Evolutionary conservation across 2,329 filamentous ascomycete genomes (phyloP).

Genomic region (Keithomyces neogunnii): DNA sequence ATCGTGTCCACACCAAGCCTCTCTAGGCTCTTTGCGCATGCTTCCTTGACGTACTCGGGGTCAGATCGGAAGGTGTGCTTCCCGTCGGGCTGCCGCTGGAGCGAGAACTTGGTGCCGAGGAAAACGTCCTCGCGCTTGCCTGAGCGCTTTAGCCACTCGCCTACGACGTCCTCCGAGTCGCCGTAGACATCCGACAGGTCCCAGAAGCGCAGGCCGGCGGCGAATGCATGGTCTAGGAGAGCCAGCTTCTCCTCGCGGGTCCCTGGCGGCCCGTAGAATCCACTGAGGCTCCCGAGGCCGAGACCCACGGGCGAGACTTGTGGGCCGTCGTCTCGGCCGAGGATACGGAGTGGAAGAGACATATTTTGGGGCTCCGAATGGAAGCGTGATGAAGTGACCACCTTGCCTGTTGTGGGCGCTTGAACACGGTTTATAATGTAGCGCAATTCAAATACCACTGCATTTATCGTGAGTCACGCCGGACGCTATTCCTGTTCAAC

Average conservation of each 20-base stretch:
- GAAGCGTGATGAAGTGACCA: too few relatives aligned
- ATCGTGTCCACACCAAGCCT: constrained; percentile 42
- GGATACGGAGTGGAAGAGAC: constrained; percentile 8
- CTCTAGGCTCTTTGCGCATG: constrained; percentile 27
- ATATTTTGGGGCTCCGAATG: too few relatives aligned
- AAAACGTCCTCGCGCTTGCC: constrained; percentile 40
- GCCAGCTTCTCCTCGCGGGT: constrained; percentile 41
- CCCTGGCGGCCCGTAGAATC: constrained; percentile 27
- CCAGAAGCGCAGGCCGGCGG: constrained; percentile 42
- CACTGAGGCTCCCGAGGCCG: constrained; percentile 41
- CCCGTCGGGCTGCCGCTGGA: constrained; percentile 8
- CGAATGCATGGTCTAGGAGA: constrained; percentile 42
- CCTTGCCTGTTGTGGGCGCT: too few relatives aligned
- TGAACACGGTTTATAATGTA: too few relatives aligned
- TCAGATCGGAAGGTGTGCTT: constrained; percentile 2
- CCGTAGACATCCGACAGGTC: constrained; percentile 39
- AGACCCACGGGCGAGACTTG: constrained; percentile 41
- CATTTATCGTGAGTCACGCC: too few relatives aligned
- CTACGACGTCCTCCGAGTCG: constrained; percentile 38
- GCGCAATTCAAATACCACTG: too few relatives aligned
- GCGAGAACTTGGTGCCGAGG: constrained; percentile 32
- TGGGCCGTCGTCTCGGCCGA: constrained; percentile 42
- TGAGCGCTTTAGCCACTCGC: constrained; percentile 41
- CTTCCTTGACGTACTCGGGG: constrained; percentile 10
- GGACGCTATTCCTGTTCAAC: too few relatives aligned